phyloP scores from a whole-genome alignment of 2,329 filamentous ascomycete genomes.

The Raffaelea deltoideospora region DNA sequence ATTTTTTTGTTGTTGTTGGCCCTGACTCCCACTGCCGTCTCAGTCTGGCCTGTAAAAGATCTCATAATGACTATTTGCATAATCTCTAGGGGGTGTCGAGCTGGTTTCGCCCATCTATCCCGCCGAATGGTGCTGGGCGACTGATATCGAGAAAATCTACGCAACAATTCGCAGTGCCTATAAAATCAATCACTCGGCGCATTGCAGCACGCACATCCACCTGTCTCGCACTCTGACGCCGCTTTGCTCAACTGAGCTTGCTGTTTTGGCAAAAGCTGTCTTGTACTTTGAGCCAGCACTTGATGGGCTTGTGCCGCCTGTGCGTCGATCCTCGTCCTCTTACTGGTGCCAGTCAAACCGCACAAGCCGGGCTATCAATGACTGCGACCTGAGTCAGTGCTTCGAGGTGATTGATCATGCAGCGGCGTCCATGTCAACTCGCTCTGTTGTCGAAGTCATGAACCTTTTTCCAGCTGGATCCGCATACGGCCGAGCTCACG shows the following conservation, averaged over 20 bases:
- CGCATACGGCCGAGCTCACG: conserved; percentile 16
- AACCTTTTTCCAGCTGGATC: conserved; percentile 17
- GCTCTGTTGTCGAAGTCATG: conserved; percentile 12
- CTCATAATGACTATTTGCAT: not conserved
- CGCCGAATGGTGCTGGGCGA: conserved; percentile 13
- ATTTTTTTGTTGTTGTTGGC: not conserved
- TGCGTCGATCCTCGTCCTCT: conserved; percentile 10
- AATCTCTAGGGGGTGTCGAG: conserved; percentile 4
- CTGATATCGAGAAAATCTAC: conserved; percentile 18
- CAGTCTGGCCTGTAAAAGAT: not conserved
- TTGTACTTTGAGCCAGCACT: conserved; percentile 20
- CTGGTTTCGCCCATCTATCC: conserved; percentile 20
- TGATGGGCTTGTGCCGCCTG: conserved; percentile 15
- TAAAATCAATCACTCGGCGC: conserved; percentile 10
- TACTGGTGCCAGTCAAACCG: conserved; percentile 24
- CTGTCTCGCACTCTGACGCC: conserved; percentile 13
- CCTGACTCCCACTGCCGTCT: not conserved
- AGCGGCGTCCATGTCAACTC: not conserved
- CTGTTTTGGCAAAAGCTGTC: conserved; percentile 15
- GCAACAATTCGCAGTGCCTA: conserved; percentile 13
- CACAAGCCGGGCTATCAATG: conserved; percentile 12
- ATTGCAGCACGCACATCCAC: conserved; percentile 24
- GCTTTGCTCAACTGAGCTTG: conserved; percentile 12
- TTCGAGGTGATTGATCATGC: conserved; percentile 13
- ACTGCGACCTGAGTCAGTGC: conserved; percentile 10